These are phyloP conservation scores for Hypomyces rosellus DNA, from an alignment of 2,329 filamentous ascomycete genomes.

Conservation along the genomic window DNA sequence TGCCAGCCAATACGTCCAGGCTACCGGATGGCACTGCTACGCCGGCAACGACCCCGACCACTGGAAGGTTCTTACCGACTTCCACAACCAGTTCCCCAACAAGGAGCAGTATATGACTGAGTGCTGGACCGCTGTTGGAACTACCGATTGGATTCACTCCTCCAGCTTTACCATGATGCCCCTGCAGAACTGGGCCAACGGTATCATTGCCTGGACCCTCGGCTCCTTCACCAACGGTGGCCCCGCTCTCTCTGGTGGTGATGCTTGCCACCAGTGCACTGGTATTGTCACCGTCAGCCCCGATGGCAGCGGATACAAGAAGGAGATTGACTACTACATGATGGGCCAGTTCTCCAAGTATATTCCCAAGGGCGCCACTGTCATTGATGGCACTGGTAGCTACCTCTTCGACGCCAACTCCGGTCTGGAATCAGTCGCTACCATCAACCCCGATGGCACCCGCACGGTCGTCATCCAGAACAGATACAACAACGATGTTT, in stretches of 20 bases:
- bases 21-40: constrained; percentile 38
- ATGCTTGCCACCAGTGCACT: constrained; percentile 34
- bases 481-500: constrained; percentile 38
- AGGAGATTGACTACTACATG: constrained; percentile 47
- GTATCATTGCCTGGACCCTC: constrained; percentile 39
- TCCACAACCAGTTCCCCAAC: constrained; percentile 33
- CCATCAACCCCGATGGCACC: constrained; percentile 39
- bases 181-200: constrained; percentile 42
- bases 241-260: constrained; percentile 34
- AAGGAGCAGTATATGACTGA: constrained; percentile 43
- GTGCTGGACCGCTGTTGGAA: constrained; percentile 39
- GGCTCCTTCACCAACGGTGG: constrained; percentile 37
- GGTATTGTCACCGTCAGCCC: constrained; percentile 52
- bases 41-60: constrained; percentile 22
- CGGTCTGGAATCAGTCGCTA: constrained; percentile 39
- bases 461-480: constrained; percentile 40
- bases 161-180: constrained; percentile 41
- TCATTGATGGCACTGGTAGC: constrained; percentile 38
- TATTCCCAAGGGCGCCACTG: constrained; percentile 38
- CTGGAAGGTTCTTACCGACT: constrained; percentile 32
- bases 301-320: constrained; percentile 33
- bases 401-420: constrained; percentile 34
- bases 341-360: constrained; percentile 46
- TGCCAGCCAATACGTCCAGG: constrained; percentile 25
- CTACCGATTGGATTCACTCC: constrained; percentile 35